Evolutionary conservation across 495 filamentous ascomycete genomes (phyloP), one percentile per base, ranked within the genome.

Genomic region (Xylaria longipes): DNA sequence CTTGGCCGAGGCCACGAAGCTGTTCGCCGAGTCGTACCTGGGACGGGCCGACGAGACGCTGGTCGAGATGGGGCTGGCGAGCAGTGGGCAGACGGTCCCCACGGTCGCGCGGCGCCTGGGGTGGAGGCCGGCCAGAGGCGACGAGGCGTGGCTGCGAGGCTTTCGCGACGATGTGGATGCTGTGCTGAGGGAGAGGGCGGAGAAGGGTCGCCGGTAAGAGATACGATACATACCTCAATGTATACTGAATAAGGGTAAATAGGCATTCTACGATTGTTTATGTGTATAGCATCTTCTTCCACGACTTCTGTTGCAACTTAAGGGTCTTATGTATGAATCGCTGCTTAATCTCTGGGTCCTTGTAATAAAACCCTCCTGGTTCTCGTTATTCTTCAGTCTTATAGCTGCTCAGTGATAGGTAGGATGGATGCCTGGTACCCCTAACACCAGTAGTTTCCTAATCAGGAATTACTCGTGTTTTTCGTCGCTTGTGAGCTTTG

Each of bases 121-220:
- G 9, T 86, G 82, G 84, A 80, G 77, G 72, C 82, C 83, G 0
- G 81, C 68, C 33, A 73, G 80, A 73, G 78, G 73, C 35, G 70
- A 75, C 20, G 77, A 73, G 11, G 78, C 70, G 9, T 80, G 76
- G 77, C 56, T 73, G 68, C 22, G 17, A 6, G 68, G 63, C 8
- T 76, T 80, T 37, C 41, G 29, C 50, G 72, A 77, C 1, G 74
- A 74, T 27, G 66, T 79, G 4, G 65, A 74, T 56, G 65, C 15
- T 11, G 58, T 71, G 15, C 35, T 79, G 61, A 64, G 68, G 33
- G 46, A 67, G n/a, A 48, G 65, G 12, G n/a, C 5, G 22, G 46
- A 54, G 46, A 66, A 66, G 15, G 33, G 46, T 9, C 31, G 12
- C 2, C 17, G 22, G 39, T 39, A 37, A 37, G 22, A 1, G 52